phyloP scores from a whole-genome alignment of 2,329 filamentous ascomycete genomes.

The Paradendryphiella salina region DNA sequence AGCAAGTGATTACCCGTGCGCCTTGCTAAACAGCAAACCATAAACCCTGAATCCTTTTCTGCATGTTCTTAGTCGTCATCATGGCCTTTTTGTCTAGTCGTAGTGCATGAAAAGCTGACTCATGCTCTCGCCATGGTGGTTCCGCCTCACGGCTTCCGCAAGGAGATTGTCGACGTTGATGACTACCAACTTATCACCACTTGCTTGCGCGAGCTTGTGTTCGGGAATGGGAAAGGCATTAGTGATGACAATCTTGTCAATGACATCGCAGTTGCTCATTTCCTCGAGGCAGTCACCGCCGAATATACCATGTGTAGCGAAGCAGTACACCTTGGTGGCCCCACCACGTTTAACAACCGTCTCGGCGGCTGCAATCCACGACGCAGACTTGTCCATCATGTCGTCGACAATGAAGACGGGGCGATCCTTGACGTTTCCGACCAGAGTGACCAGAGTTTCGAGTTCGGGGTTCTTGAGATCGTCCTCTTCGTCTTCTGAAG shows the following conservation, averaged over 20 bases:
- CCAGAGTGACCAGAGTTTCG: slow-evolving; percentile 96
- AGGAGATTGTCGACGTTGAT: slow-evolving; percentile 87
- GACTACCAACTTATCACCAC: slow-evolving; percentile 75
- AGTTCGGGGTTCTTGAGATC: slow-evolving; percentile 76
- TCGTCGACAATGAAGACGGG: slow-evolving; percentile 96
- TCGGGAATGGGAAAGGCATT: slow-evolving; percentile 93
- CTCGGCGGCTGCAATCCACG: slow-evolving; percentile 96
- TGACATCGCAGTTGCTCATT: slow-evolving; percentile 89
- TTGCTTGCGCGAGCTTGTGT: slow-evolving; percentile 66
- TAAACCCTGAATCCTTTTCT: not conserved
- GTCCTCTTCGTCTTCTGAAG: slow-evolving; percentile 91
- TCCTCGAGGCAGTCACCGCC: slow-evolving; percentile 86
- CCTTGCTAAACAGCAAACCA: slow-evolving; percentile 12
- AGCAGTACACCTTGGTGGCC: slow-evolving; percentile 94
- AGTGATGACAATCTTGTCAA: slow-evolving; percentile 91
- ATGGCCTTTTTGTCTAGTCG: slow-evolving; percentile 27
- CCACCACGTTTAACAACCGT: slow-evolving; percentile 91
- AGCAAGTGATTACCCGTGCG: slow-evolving; percentile 7
- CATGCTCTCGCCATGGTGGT: slow-evolving; percentile 92
- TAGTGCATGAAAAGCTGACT: slow-evolving; percentile 55
- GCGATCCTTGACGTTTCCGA: slow-evolving; percentile 86
- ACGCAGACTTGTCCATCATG: slow-evolving; percentile 97
- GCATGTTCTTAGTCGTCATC: not conserved
- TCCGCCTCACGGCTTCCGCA: slow-evolving; percentile 89
- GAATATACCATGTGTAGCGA: slow-evolving; percentile 95